Percentiles rank a stretch among this genome's conserved stretches.
These are phyloP conservation scores for Astrephomene gubernaculifera DNA, from an alignment of 139 green algal species.

Conservation along the genomic window DNA sequence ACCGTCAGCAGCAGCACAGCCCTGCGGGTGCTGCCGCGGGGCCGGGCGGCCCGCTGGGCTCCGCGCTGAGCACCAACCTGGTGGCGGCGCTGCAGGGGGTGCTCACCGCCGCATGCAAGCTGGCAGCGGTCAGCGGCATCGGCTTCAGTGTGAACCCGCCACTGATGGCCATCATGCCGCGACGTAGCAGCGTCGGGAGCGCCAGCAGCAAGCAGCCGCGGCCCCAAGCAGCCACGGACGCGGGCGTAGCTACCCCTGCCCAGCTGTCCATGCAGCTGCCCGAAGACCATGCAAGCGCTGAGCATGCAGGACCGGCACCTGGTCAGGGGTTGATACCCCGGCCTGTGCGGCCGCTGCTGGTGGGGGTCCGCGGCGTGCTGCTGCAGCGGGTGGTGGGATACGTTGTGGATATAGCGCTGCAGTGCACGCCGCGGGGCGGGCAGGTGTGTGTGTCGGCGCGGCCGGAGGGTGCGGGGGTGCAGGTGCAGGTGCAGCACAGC, in stretches of 20 bases:
- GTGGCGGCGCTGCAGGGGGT: slow-evolving; percentile 18
- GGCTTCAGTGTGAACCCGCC: slow-evolving; percentile 40
- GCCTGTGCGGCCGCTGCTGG: slow-evolving; percentile 48
- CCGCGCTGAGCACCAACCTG: slow-evolving; percentile 18
- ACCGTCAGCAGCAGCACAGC: too few species aligned
- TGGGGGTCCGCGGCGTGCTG: slow-evolving; percentile 3
- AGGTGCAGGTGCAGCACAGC: slow-evolving; percentile 51
- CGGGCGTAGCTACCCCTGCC: too few species aligned
- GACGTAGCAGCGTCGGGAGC: neutral
- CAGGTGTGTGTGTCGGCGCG: slow-evolving; percentile 49
- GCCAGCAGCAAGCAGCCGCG: too few species aligned
- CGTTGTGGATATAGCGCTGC: slow-evolving; percentile 57
- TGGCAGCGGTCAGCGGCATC: slow-evolving; percentile 34
- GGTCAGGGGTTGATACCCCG: slow-evolving; percentile 36
- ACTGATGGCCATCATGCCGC: slow-evolving; percentile 30
- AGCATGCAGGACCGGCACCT: too few species aligned
- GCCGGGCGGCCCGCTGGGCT: neutral
- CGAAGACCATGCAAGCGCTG: too few species aligned
- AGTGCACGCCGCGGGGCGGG: slow-evolving; percentile 58
- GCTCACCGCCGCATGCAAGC: slow-evolving; percentile 11
- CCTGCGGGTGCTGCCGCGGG: neutral
- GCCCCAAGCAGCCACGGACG: too few species aligned
- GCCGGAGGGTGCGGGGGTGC: slow-evolving; percentile 39
- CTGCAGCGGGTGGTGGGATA: slow-evolving; percentile 27
- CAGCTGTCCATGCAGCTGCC: too few species aligned